phyloP scores from a whole-genome alignment of 345 rosid species.

The Durio zibethinus region DNA sequence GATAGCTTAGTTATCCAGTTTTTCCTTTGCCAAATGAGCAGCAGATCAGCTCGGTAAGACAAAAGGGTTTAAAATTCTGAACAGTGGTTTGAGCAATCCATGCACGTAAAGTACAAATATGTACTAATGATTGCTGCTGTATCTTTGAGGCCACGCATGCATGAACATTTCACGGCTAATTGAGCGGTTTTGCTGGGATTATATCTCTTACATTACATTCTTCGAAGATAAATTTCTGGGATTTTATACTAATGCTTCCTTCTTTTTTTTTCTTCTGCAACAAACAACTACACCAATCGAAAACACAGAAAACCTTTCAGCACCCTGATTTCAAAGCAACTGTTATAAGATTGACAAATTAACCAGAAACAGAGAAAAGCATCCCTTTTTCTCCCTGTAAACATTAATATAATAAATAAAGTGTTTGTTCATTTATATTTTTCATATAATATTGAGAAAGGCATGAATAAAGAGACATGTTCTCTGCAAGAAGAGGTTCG shows the following conservation, averaged over 20 bases:
- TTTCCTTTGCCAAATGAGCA: background rate
- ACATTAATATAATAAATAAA: background rate
- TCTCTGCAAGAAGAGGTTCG: slow-evolving; percentile 44
- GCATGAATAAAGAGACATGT: slow-evolving; percentile 41
- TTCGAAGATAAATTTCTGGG: background rate
- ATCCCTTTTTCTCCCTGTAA: background rate
- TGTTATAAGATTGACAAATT: slow-evolving; percentile 22
- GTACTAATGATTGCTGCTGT: background rate
- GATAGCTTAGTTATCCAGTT: background rate
- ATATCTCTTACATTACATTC: background rate
- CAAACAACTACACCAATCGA: slow-evolving; percentile 20
- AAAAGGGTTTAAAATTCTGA: background rate
- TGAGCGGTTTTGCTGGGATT: background rate
- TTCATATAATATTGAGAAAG: slow-evolving; percentile 5
- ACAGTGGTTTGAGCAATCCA: slow-evolving; percentile 1
- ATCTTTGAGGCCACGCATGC: background rate
- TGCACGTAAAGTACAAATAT: slow-evolving; percentile 7
- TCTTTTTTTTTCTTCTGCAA: slow-evolving; percentile 26
- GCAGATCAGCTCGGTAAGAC: background rate
- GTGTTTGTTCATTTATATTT: background rate
- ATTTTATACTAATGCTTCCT: too few relatives aligned
- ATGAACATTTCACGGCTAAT: background rate
- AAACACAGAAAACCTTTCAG: slow-evolving; percentile 9
- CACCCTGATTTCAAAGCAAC: slow-evolving; percentile 23
- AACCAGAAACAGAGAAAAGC: background rate